phyloP scores from a whole-genome alignment of 1,284 basidiomycete species.

The Malassezia japonica region DNA sequence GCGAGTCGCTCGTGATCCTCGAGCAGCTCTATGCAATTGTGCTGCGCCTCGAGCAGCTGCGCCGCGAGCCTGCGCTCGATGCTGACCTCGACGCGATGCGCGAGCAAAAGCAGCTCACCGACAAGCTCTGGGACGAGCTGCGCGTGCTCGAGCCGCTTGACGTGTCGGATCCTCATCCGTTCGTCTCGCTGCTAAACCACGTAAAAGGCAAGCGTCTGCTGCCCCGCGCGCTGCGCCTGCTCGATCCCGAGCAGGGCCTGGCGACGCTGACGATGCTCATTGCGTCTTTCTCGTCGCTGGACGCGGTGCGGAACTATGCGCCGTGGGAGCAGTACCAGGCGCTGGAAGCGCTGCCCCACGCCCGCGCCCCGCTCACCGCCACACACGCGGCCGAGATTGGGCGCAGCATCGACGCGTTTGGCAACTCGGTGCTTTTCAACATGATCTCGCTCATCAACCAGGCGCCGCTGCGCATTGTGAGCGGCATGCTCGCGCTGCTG shows the following conservation, averaged over 20 bases:
- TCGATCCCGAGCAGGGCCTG: constrained; percentile 68
- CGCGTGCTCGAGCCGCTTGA: constrained; percentile 83
- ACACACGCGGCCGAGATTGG: constrained; percentile 57
- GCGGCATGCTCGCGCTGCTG: constrained; percentile 74
- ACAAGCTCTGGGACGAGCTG: constrained; percentile 64
- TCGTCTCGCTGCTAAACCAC: constrained; percentile 78
- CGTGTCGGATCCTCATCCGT: constrained; percentile 92
- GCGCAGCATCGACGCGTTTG: constrained; percentile 76
- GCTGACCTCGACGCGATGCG: constrained; percentile 15
- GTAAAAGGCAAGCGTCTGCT: constrained; percentile 89
- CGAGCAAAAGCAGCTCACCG: constrained; percentile 25
- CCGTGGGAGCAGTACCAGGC: constrained; percentile 18
- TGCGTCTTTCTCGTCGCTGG: constrained; percentile 84
- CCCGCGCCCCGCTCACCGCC: constrained; percentile 9
- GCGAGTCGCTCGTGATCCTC: constrained; percentile 68
- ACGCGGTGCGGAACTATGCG: constrained; percentile 49
- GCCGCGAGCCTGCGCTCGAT: constrained; percentile 57
- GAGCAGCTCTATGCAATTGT: constrained; percentile 80
- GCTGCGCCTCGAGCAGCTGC: constrained; percentile 73
- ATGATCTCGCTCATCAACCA: constrained; percentile 71
- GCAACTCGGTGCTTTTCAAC: constrained; percentile 73
- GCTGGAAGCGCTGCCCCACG: constrained; percentile 8
- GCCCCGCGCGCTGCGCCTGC: constrained; percentile 76
- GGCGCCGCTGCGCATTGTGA: constrained; percentile 69
- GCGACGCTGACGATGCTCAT: constrained; percentile 82